These are phyloP conservation scores for Phytopythium vexans DNA, from an alignment of 352 stramenopile species.

Conservation along the genomic window DNA sequence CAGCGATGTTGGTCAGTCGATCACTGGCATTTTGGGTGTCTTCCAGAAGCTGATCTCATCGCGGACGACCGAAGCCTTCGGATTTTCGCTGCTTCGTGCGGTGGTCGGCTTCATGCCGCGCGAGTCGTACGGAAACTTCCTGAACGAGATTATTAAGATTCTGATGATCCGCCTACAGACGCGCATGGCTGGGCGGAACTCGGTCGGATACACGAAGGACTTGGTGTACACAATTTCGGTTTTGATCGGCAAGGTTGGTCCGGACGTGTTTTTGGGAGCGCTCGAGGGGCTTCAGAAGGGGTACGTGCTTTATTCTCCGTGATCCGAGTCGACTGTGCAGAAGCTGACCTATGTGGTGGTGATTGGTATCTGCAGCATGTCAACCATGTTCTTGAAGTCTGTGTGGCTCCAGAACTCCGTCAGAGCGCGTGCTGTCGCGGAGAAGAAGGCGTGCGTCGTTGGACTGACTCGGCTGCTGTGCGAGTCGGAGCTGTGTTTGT, in stretches of 20 bases:
- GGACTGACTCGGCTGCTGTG: conserved; percentile 72
- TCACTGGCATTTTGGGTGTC: conserved; percentile 92
- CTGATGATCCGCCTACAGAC: conserved; percentile 94
- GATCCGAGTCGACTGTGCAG: conserved; percentile 39
- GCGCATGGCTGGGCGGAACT: conserved; percentile 87
- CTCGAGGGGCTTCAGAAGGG: conserved; percentile 88
- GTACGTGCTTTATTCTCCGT: conserved; percentile 45
- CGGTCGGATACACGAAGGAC: conserved; percentile 77
- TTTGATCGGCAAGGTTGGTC: conserved; percentile 88
- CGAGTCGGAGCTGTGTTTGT: conserved; percentile 60
- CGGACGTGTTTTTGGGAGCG: conserved; percentile 66
- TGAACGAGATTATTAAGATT: conserved; percentile 93
- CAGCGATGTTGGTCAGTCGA: conserved; percentile 79
- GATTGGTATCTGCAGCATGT: conserved; percentile 63
- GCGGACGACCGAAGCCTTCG: conserved; percentile 90
- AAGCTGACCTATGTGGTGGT: conserved; percentile 14
- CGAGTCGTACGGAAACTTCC: conserved; percentile 62
- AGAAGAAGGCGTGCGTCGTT: conserved; percentile 69
- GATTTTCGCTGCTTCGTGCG: conserved; percentile 91
- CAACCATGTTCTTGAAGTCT: conserved; percentile 88
- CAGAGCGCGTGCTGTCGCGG: conserved; percentile 53
- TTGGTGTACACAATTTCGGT: conserved; percentile 89
- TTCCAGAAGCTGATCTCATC: conserved; percentile 98
- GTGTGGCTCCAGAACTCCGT: conserved; percentile 87
- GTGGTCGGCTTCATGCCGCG: conserved; percentile 89